Evolutionary conservation across 129 eudicot species (phyloP).

Genomic region (Helichrysum umbraculigerum): DNA sequence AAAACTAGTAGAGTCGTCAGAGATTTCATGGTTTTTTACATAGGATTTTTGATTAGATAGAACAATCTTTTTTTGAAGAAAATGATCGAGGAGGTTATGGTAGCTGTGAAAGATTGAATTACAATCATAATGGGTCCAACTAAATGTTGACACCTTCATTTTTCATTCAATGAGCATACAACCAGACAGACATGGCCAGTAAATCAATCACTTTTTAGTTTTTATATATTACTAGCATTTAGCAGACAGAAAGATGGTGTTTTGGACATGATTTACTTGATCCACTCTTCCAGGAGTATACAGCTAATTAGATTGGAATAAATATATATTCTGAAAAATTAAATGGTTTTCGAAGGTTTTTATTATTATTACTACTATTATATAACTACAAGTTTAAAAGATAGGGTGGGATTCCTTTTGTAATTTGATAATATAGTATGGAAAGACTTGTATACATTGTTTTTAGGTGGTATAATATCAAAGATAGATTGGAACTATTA

Average conservation of each 20-base stretch:
- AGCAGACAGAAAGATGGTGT: not conserved
- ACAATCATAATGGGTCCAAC: conserved; percentile 12
- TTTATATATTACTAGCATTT: too few species aligned
- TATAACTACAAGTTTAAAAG: not conserved
- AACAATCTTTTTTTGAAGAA: not conserved
- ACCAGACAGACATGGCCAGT: conserved; percentile 16
- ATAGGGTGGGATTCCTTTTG: not conserved
- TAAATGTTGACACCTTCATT: not conserved
- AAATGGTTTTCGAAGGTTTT: not conserved
- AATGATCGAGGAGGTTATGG: not conserved
- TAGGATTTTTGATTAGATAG: not conserved
- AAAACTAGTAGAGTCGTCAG: not conserved
- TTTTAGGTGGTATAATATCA: not conserved
- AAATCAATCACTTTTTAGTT: conserved; percentile 8
- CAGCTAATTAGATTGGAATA: not conserved
- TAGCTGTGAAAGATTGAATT: not conserved
- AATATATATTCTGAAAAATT: not conserved
- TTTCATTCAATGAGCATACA: not conserved
- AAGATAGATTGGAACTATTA: not conserved
- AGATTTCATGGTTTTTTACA: conserved; percentile 20
- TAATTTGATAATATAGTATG: not conserved
- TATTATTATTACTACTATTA: not conserved
- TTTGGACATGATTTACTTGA: conserved; percentile 14
- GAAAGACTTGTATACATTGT: not conserved
- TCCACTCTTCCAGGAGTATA: conserved; percentile 14